Evolutionary conservation across 441 rosid genomes (phyloP), one percentile per base, ranked within the genome.

Genomic region (Manihot esculenta): DNA sequence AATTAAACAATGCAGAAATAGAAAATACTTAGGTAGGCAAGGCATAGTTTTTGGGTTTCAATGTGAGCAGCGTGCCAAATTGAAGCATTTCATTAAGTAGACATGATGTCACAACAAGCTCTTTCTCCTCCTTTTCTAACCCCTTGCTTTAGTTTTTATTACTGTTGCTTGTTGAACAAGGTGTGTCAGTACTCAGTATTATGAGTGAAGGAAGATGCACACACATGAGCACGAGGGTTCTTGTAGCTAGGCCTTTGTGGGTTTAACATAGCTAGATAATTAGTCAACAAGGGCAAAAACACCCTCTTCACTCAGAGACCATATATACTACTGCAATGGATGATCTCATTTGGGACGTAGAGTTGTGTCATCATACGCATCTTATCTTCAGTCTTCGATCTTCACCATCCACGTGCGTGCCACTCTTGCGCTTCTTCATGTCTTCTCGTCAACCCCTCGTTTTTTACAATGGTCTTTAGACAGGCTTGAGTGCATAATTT

Each of bases 141-240:
- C 13, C 33, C n/a, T 27, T 42, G 27, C 26, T 30, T 23, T 63
- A 10, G n/a, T 45, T 53, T 35, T 44, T 13, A 18, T 48, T 10
- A 21, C 21, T 38, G 33, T 71, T 72, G 78, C 83, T 80, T 80
- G 67, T 65, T 53, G 2, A 55, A 71, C 63, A 71, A 69, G 77
- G 23, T 17, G 45, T 48, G 74, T 68, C 80, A 74, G 80, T 20
- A 33, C 24, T 53, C 21, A 66, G 21, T 64, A 41, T 9, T 47
- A 33, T 48, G 24, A 0, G 24, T 3, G 24, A 7, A 21, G 24
- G 58, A 54, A 9, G 12, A 9, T 21, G 24, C 15, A 9, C 58
- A 54, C 58, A 54, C 27, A 38, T 7, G 42, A 38, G 42, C 42
- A 38, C 30, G 11, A 21, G 58, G 30, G 13, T n/a, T 50, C 20